Evolutionary conservation across 2,329 filamentous ascomycete genomes (phyloP), one percentile per base, ranked within the genome.

Genomic region (Xylaria sp.): DNA sequence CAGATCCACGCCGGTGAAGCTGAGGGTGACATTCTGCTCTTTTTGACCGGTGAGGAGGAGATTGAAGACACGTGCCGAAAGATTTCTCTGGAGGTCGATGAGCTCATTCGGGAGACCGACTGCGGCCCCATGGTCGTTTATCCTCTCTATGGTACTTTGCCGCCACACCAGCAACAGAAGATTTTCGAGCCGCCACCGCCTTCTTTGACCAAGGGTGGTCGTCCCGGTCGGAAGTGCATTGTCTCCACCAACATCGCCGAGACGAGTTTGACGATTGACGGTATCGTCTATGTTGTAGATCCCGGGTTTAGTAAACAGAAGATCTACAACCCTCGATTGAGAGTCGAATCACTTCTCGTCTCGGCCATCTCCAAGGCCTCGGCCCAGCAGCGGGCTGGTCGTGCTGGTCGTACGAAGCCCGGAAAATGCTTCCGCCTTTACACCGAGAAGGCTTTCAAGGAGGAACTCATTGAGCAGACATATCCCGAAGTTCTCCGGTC

Each of bases 251-350:
- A 99, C 75, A 99, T 99, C 75, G 94, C 94, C 50, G 94, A 99
- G 79, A 99, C 94, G 0, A 93, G 89, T 70, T 84, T 99, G 76
- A 99, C 94, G 52, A 99, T 99, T 62, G 94, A 99, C 72, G 94
- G 94, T 73, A 99, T 99, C 65, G 94, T 99, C 42, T 99, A 97
- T 71, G 94, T 99, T 39, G 93, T 99, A n/a, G 94, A 99, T 71
- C 93, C 94, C 1, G 94, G 94, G 42, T 99, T 99, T 79, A 96
- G 92, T 78, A 99, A 99, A 79, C 94, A 99, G 72, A 99, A 97
- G 77, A 94, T 97, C 64, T 99, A 97, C 80, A 97, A 99, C 75
- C 93, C 94, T 19, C 87, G 94, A 62, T 95, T 96, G 68, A 87
- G 94, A 74, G 92, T 99, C 65, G 94, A 99, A 76, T 97, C 94